Evolutionary conservation across 2,329 filamentous ascomycete species (phyloP).

Genomic region (Diplodia mutila): DNA sequence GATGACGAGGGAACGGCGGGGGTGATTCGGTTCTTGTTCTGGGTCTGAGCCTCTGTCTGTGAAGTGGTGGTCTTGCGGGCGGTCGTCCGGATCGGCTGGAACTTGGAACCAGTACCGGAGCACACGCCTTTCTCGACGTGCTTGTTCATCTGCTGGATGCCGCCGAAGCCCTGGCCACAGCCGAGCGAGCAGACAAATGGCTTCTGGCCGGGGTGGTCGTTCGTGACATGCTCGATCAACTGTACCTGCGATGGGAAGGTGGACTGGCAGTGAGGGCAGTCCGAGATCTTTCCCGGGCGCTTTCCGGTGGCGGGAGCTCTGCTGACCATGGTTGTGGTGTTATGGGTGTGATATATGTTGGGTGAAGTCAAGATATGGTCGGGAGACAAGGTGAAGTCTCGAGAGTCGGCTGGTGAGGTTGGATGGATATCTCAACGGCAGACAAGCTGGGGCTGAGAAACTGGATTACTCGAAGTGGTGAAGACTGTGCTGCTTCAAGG

Average conservation of each 20-base stretch:
- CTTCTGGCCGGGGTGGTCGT: neutral
- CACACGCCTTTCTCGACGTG: neutral
- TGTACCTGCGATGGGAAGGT: neutral
- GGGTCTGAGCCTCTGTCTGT: too few relatives aligned
- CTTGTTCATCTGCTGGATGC: neutral
- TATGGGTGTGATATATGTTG: too few relatives aligned
- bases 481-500: too few relatives aligned
- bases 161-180: neutral
- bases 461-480: too few relatives aligned
- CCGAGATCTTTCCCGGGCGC: neutral
- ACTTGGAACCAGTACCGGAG: neutral
- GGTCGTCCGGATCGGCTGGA: too few relatives aligned
- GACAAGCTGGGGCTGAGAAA: too few relatives aligned
- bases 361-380: too few relatives aligned
- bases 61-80: too few relatives aligned
- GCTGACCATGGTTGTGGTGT: neutral
- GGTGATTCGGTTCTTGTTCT: too few relatives aligned
- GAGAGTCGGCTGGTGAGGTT: too few relatives aligned
- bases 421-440: too few relatives aligned
- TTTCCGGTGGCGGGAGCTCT: neutral
- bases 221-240: neutral
- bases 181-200: neutral
- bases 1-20: too few relatives aligned
- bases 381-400: neutral
- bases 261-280: neutral